phyloP scores from a whole-genome alignment of 495 filamentous ascomycete genomes.

The Aspergillus cristatus region DNA sequence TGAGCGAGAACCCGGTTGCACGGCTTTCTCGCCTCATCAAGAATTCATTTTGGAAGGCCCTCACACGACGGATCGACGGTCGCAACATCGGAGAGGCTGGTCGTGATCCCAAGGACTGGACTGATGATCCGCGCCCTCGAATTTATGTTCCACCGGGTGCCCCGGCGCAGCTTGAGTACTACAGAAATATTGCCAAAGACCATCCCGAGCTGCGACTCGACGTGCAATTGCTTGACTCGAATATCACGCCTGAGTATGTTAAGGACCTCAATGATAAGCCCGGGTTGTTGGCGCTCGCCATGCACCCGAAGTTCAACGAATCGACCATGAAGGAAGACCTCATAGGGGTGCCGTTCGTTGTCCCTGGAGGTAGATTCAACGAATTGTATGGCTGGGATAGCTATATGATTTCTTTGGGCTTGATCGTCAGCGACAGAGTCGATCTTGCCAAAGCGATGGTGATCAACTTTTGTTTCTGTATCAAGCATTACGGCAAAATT shows the following conservation, averaged over 20 bases:
- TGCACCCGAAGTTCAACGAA: constrained; percentile 63
- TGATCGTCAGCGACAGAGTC: constrained; percentile 71
- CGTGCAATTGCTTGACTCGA: constrained; percentile 62
- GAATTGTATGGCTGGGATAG: constrained; percentile 97
- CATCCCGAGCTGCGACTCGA: constrained; percentile 77
- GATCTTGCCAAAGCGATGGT: constrained; percentile 90
- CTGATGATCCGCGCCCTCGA: constrained; percentile 73
- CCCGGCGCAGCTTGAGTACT: constrained; percentile 84
- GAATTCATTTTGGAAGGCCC: constrained; percentile 78
- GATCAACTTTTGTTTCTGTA: constrained; percentile 91
- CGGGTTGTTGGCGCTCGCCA: constrained; percentile 79
- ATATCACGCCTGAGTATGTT: constrained; percentile 67
- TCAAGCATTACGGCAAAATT: constrained; percentile 96
- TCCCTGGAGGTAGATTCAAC: constrained; percentile 94
- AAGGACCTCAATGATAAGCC: constrained; percentile 71
- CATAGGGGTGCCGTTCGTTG: constrained; percentile 83
- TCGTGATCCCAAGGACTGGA: constrained; percentile 86
- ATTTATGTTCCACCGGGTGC: constrained; percentile 84
- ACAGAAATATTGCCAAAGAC: constrained; percentile 61
- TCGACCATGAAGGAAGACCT: constrained; percentile 56
- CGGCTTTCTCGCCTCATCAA: constrained; percentile 78
- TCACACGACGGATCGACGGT: constrained; percentile 82
- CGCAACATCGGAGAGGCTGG: constrained; percentile 80
- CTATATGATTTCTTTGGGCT: constrained; percentile 88
- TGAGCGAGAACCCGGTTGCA: constrained; percentile 88